Percentiles rank a stretch among this genome's conserved stretches.
Evolutionary conservation across 2,329 filamentous ascomycete genomes (phyloP).

Genomic region (Diaporthe vexans): DNA sequence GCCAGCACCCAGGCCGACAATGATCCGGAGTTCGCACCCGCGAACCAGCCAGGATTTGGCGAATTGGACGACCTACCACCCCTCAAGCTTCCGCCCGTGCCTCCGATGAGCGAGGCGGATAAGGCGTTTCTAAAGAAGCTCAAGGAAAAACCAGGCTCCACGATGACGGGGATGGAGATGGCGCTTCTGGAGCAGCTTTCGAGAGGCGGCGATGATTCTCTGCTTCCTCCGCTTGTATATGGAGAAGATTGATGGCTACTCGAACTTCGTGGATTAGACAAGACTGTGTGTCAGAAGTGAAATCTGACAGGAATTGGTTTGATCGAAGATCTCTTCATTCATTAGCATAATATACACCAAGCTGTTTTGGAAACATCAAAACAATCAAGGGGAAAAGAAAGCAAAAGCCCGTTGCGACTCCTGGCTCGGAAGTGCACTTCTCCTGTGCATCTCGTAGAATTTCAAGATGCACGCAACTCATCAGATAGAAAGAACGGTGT

Average conservation of each 20-base stretch:
- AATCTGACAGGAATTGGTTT: too few species aligned
- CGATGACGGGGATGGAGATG: conserved; percentile 4
- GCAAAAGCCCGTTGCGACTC: not conserved
- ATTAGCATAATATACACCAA: too few species aligned
- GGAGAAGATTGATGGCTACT: conserved; percentile 18
- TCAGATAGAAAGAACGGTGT: not conserved
- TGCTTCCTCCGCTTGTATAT: conserved; percentile 2
- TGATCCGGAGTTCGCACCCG: conserved; percentile 29
- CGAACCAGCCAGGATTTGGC: not conserved
- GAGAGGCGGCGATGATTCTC: not conserved
- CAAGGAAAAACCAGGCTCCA: not conserved
- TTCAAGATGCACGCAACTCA: not conserved
- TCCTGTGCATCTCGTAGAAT: not conserved
- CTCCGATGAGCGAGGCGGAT: conserved; percentile 31
- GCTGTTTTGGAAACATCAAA: too few species aligned
- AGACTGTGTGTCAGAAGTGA: not conserved
- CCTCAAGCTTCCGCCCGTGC: not conserved
- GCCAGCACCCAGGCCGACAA: conserved; percentile 33
- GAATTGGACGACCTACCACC: not conserved
- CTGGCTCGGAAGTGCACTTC: not conserved
- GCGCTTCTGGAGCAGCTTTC: conserved; percentile 28
- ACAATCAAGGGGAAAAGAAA: too few species aligned
- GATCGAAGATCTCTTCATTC: too few species aligned
- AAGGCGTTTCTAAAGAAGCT: conserved; percentile 25
- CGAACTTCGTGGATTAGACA: not conserved